Evolutionary conservation across 305 asterid genomes (phyloP).

Genomic region (Vinca major): DNA sequence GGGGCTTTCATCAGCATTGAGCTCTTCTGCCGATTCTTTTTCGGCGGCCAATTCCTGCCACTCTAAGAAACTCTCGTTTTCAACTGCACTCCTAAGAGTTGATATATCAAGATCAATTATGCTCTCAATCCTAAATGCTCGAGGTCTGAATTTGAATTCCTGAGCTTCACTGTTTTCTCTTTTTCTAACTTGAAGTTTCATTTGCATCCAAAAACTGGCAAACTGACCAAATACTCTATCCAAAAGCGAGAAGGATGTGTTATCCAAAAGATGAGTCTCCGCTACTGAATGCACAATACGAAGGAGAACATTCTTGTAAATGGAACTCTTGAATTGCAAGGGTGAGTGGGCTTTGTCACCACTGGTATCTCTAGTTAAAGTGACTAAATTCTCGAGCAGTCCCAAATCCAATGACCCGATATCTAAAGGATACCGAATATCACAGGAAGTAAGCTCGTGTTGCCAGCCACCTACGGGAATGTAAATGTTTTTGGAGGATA

Average conservation of each 20-base stretch:
- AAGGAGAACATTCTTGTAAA: conserved; percentile 53
- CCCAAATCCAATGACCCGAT: conserved; percentile 34
- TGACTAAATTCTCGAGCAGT: conserved; percentile 38
- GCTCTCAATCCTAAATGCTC: conserved; percentile 62
- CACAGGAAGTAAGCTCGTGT: conserved; percentile 32
- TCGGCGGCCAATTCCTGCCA: conserved; percentile 70
- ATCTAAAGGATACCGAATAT: conserved; percentile 43
- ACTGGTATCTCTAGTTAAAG: conserved; percentile 19
- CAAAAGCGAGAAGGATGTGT: conserved; percentile 48
- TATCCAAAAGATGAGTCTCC: conserved; percentile 52
- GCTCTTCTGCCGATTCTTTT: conserved; percentile 49
- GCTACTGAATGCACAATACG: conserved; percentile 50
- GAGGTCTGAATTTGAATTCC: conserved; percentile 67
- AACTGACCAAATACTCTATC: conserved; percentile 56
- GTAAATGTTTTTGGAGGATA: conserved; percentile 37
- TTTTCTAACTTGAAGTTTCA: conserved; percentile 46
- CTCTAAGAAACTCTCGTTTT: conserved; percentile 51
- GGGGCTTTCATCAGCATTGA: conserved; percentile 29
- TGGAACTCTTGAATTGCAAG: conserved; percentile 43
- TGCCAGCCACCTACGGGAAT: conserved; percentile 24
- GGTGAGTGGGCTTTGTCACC: conserved; percentile 34
- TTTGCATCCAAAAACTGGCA: conserved; percentile 56
- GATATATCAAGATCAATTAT: conserved; percentile 70
- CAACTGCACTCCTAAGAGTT: conserved; percentile 40
- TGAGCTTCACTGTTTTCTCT: conserved; percentile 41